A percentile compares a stretch with the other conserved stretches of the same genome.
Evolutionary conservation across 441 rosid genomes (phyloP).

Genomic region (Erodium moschatum): DNA sequence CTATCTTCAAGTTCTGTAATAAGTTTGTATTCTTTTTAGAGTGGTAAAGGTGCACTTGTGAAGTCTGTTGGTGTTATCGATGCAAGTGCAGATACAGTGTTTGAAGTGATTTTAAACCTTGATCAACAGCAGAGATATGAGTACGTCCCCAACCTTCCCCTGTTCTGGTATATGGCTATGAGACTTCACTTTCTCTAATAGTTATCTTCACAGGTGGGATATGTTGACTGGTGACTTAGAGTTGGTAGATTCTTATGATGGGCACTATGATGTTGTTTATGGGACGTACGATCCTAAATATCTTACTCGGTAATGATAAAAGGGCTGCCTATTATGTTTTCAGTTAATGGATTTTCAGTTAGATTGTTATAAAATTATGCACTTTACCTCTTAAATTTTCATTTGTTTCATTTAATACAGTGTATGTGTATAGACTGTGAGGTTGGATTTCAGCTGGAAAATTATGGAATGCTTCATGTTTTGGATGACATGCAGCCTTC

Average conservation of each 20-base stretch:
- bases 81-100: slow-evolving; percentile 77
- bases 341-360: background rate
- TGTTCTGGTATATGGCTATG: slow-evolving; percentile 17
- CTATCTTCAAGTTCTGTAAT: slow-evolving; percentile 14
- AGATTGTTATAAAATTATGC: background rate
- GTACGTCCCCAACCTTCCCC: slow-evolving; percentile 40
- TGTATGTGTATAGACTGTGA: background rate
- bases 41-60: slow-evolving; percentile 72
- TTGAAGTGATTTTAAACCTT: slow-evolving; percentile 71
- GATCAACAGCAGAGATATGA: slow-evolving; percentile 80
- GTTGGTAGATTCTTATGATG: slow-evolving; percentile 74
- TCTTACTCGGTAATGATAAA: slow-evolving; percentile 57
- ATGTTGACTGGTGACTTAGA: slow-evolving; percentile 84
- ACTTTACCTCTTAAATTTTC: background rate
- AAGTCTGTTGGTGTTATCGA: slow-evolving; percentile 87
- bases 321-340: slow-evolving; percentile 1
- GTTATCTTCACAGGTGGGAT: slow-evolving; percentile 78
- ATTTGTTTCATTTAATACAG: background rate
- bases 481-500: background rate
- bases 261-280: slow-evolving; percentile 80
- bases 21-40: slow-evolving; percentile 37
- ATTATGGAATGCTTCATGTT: slow-evolving; percentile 3
- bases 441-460: background rate
- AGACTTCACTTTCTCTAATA: slow-evolving; percentile 25
- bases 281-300: slow-evolving; percentile 77